phyloP scores from a whole-genome alignment of 768 basidiomycete genomes.

The Clavulina sp. region DNA sequence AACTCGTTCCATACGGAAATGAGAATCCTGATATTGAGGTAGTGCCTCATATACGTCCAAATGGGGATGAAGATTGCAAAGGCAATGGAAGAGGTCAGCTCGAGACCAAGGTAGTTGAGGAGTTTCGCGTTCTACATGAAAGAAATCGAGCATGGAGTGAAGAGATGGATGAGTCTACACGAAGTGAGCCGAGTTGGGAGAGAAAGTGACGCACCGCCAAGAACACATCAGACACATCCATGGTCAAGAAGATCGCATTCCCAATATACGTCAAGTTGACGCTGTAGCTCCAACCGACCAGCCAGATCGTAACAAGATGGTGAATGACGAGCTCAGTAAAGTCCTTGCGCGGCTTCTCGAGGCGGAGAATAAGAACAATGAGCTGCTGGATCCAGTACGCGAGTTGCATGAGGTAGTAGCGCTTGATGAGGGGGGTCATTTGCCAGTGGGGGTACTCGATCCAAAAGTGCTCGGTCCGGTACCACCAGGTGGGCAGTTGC shows the following conservation, averaged over 20 bases:
- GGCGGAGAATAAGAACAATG: conserved; percentile 58
- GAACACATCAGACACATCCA: conserved; percentile 88
- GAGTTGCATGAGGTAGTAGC: conserved; percentile 85
- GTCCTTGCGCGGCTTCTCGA: conserved; percentile 94
- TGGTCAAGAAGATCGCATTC: conserved; percentile 68
- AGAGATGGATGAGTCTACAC: not conserved
- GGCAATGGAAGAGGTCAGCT: conserved; percentile 39
- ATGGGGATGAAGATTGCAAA: conserved; percentile 49
- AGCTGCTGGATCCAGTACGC: conserved; percentile 94
- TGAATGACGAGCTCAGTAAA: conserved; percentile 74
- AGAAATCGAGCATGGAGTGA: not conserved
- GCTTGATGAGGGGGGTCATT: conserved; percentile 70
- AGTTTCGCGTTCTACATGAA: conserved; percentile 55
- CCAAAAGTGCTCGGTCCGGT: conserved; percentile 71
- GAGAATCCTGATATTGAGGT: not conserved
- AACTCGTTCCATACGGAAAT: not conserved
- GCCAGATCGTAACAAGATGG: conserved; percentile 88
- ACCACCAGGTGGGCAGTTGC: conserved; percentile 72
- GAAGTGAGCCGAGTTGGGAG: not conserved
- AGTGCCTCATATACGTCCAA: conserved; percentile 53
- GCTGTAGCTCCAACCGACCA: conserved; percentile 78
- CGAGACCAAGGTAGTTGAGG: conserved; percentile 66
- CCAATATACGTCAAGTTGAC: conserved; percentile 75
- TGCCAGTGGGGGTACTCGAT: conserved; percentile 79
- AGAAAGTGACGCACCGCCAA: conserved; percentile 44